Percentiles rank a stretch among this genome's conserved stretches.
phyloP scores from a whole-genome alignment of 75 land plant species.

The Azolla pinnata region DNA sequence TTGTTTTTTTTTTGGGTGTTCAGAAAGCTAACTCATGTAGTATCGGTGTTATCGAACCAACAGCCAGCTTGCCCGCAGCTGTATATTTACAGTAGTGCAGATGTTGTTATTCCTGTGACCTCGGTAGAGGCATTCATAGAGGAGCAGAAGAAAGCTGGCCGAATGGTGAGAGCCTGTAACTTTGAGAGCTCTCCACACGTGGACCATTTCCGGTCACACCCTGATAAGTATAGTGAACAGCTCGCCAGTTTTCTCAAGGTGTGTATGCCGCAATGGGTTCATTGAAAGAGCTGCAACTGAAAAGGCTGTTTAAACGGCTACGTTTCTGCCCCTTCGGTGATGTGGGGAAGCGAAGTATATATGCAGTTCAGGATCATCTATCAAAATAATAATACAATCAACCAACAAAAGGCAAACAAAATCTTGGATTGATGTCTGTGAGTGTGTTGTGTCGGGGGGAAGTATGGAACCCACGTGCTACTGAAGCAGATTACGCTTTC shows the following conservation, averaged over 20 bases:
- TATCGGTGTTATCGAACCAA: slow-evolving; percentile 44
- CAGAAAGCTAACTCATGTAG: slow-evolving; percentile 81
- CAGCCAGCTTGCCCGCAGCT: slow-evolving; percentile 97
- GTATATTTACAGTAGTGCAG: slow-evolving; percentile 93
- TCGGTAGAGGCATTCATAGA: slow-evolving; percentile 87
- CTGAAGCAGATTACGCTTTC: not conserved
- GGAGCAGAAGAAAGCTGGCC: slow-evolving; percentile 70
- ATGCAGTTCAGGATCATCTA: not conserved
- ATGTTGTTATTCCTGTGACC: slow-evolving; percentile 79
- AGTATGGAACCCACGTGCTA: not conserved
- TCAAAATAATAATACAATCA: not conserved
- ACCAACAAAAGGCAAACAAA: not conserved
- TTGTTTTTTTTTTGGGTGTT: not conserved
- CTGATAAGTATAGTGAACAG: slow-evolving; percentile 66
- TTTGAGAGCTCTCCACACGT: slow-evolving; percentile 90
- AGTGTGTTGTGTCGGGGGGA: not conserved
- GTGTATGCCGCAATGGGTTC: slow-evolving; percentile 20
- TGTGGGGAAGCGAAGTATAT: too few relatives aligned
- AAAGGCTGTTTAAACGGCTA: too few relatives aligned
- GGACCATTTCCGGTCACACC: slow-evolving; percentile 81
- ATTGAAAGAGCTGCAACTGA: not conserved
- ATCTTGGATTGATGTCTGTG: too few relatives aligned
- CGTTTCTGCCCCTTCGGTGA: too few relatives aligned
- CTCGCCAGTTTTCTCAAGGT: slow-evolving; percentile 66
- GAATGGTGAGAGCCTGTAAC: slow-evolving; percentile 74